Percentiles rank a stretch among this genome's conserved stretches.
These are phyloP conservation scores for Acidomyces sp. DNA, from an alignment of 495 filamentous ascomycete genomes.

Conservation along the genomic window DNA sequence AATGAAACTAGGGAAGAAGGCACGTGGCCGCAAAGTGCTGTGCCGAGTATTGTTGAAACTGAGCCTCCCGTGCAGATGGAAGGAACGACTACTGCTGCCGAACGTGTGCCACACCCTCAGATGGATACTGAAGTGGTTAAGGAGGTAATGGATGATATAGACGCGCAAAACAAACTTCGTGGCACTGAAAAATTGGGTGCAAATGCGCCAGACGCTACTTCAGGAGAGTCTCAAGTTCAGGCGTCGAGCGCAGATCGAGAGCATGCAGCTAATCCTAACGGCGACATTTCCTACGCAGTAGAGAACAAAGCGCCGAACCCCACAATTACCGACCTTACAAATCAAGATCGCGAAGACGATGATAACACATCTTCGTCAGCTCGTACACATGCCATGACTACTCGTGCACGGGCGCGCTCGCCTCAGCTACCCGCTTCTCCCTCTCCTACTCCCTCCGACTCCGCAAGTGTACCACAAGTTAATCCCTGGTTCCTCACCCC, in stretches of 20 bases:
- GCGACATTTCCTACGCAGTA: background rate
- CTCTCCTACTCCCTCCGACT: constrained; percentile 17
- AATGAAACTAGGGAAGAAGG: background rate
- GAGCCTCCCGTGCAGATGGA: background rate
- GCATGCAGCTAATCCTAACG: no score
- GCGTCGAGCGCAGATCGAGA: no score
- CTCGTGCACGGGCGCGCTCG: constrained; percentile 50
- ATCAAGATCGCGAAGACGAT: constrained; percentile 15
- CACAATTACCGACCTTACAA: background rate
- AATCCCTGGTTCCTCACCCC: constrained; percentile 81
- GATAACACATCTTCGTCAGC: constrained; percentile 20
- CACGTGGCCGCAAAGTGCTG: constrained; percentile 2
- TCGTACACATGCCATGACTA: constrained; percentile 51
- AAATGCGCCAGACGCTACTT: no score
- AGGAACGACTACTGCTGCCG: no score
- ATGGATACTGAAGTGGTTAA: background rate
- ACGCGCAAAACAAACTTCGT: constrained; percentile 6
- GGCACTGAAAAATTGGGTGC: no score
- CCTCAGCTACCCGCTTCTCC: constrained; percentile 29
- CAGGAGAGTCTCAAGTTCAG: no score
- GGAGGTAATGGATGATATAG: constrained; percentile 13
- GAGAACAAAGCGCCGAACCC: constrained; percentile 10
- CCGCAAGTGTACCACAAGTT: constrained; percentile 38
- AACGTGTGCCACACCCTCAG: no score
- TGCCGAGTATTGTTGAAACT: constrained; percentile 10